These are phyloP conservation scores for Penicillium manginii DNA, from an alignment of 495 filamentous ascomycete genomes.

Conservation along the genomic window DNA sequence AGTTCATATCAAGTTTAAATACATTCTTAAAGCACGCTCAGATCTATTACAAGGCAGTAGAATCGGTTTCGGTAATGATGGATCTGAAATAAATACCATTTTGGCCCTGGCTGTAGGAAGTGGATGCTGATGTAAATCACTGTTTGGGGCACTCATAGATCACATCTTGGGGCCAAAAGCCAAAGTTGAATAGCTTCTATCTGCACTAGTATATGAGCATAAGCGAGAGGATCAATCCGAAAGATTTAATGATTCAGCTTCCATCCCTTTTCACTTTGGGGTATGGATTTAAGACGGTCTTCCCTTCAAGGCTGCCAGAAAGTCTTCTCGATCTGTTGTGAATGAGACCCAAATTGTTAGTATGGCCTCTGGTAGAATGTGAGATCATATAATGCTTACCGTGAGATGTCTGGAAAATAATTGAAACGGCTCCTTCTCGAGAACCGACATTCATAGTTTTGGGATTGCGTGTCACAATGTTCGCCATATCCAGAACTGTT, in stretches of 20 bases:
- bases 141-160: too few relatives aligned
- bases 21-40: too few relatives aligned
- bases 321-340: not conserved
- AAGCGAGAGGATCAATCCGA: too few relatives aligned
- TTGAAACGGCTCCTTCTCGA: conserved; percentile 35
- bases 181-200: too few relatives aligned
- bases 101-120: too few relatives aligned
- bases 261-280: not conserved
- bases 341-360: not conserved
- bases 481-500: conserved; percentile 39
- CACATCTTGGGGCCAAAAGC: too few relatives aligned
- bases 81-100: too few relatives aligned
- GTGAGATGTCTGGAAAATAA: conserved; percentile 31
- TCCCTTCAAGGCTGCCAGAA: not conserved
- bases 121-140: too few relatives aligned
- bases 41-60: too few relatives aligned
- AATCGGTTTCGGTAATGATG: too few relatives aligned
- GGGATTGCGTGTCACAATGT: conserved; percentile 33
- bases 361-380: not conserved
- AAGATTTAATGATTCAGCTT: not conserved
- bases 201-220: too few relatives aligned
- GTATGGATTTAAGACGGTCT: not conserved
- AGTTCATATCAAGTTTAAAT: too few relatives aligned
- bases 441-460: conserved; percentile 25
- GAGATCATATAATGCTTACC: conserved; percentile 22